Percentiles rank a stretch among this genome's conserved stretches.
These are phyloP conservation scores for Petasospora rhodanensis DNA, from an alignment of 1,139 yeast species.

Conservation along the genomic window DNA sequence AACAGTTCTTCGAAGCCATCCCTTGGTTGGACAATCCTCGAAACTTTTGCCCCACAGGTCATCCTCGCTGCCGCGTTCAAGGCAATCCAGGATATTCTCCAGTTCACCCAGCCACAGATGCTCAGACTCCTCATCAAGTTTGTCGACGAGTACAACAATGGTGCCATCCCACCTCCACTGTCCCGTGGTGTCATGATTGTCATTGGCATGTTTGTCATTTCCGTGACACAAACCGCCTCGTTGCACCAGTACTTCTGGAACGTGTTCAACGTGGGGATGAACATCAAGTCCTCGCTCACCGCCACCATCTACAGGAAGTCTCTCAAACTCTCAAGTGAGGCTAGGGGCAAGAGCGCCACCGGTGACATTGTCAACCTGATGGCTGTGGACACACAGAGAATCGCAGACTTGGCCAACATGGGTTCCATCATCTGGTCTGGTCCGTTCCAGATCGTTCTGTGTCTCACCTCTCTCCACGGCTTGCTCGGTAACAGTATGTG, in stretches of 20 bases:
- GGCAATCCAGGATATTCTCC: constrained; percentile 69
- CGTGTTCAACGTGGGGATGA: constrained; percentile 87
- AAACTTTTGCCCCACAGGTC: constrained; percentile 70
- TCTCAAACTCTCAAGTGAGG: constrained; percentile 75
- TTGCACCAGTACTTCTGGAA: constrained; percentile 93
- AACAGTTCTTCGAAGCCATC: constrained; percentile 52
- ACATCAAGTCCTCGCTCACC: constrained; percentile 74
- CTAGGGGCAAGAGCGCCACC: constrained; percentile 74
- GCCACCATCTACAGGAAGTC: constrained; percentile 79
- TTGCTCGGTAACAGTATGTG: constrained; percentile 91
- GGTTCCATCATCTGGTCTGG: constrained; percentile 94
- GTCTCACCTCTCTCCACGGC: constrained; percentile 70
- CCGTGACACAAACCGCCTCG: constrained; percentile 76
- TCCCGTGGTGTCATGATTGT: constrained; percentile 84
- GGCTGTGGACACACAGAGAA: constrained; percentile 95
- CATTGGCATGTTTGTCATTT: constrained; percentile 74
- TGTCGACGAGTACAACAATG: constrained; percentile 68
- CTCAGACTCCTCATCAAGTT: constrained; percentile 70
- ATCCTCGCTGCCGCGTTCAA: constrained; percentile 75
- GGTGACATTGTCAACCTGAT: constrained; percentile 96
- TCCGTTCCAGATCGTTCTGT: constrained; percentile 83
- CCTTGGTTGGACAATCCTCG: constrained; percentile 53
- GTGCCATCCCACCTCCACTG: constrained; percentile 47
- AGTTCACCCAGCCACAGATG: constrained; percentile 87
- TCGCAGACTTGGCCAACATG: constrained; percentile 85